Evolutionary conservation across 805 yeast species (phyloP), one percentile per base, ranked within the genome.

Genomic region (Saccharomycopsis malanga): DNA sequence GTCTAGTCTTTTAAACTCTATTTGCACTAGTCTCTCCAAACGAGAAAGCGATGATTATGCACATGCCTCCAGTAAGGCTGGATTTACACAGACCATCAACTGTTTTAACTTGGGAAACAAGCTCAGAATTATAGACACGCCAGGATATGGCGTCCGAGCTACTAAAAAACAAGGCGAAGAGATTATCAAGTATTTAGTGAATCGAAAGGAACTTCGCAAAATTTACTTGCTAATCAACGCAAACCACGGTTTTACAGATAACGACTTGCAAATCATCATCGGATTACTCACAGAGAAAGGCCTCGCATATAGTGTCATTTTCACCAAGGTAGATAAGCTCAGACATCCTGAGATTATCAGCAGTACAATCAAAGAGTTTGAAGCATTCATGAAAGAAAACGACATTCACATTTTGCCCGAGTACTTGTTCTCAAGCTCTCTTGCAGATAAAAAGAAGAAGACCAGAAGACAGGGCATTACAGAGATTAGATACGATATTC

Each of bases 111-210:
- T 49, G 34, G 83, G 83, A 3, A 74, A 76, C 42, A 67, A 72
- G 46, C 67, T 89, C 38, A 68, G 87, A 51, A 57, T 89, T 3
- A 76, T 87, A 2, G 98, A 89, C 59, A 74, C 87, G 21, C 98
- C 98, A 0, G 98, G 98, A 0, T 89, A 89, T 61, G 98, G 98
- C 2, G 72, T 65, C 34, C 77, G 72, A 52, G 88, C 94, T 15
- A 72, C 71, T 14, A 58, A 57, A 6, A 64, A 69, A 54, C 96
- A 89, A 59, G 97, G 96, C 1, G 65, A 74, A 35, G 70, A 80
- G 24, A 83, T 83, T 1, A 58, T 78, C 56, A 76, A 78, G 30
- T 88, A 87, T 57, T 61, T 89, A 5, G 63, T 65, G 23, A 66
- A 72, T 20, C 66, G 93, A 42, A 61, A 67, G 46, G 74, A 70